Evolutionary conservation across 2,329 filamentous ascomycete genomes (phyloP).

Genomic region (Elsinoe fawcettii): DNA sequence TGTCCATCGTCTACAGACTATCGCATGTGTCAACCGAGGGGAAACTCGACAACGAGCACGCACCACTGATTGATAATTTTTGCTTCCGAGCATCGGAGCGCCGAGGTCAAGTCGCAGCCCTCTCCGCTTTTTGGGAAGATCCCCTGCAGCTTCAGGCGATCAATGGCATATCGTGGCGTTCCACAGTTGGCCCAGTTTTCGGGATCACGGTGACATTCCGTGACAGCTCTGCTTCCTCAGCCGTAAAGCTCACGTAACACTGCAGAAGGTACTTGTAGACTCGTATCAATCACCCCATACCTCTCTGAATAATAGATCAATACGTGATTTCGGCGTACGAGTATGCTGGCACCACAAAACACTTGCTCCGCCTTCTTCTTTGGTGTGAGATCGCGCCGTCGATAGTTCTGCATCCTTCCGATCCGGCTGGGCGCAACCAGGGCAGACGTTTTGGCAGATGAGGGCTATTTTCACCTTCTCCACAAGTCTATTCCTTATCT

Average conservation of each 20-base stretch:
- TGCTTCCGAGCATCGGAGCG: not conserved
- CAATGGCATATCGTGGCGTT: not conserved
- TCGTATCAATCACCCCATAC: not conserved
- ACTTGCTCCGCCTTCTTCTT: not conserved
- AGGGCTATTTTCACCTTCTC: conserved; percentile 9
- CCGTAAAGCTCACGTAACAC: conserved; percentile 9
- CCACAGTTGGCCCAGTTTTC: conserved; percentile 3
- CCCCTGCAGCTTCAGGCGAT: not conserved
- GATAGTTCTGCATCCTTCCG: not conserved
- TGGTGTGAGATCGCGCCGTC: not conserved
- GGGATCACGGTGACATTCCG: not conserved
- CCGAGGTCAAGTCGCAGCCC: not conserved
- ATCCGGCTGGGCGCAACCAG: not conserved
- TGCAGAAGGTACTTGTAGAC: not conserved
- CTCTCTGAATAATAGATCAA: not conserved
- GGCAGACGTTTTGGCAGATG: conserved; percentile 6
- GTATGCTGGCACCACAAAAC: not conserved
- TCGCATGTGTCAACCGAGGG: not conserved
- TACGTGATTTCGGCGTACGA: not conserved
- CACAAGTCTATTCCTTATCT: conserved; percentile 12
- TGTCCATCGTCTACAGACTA: not conserved
- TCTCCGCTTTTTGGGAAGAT: conserved; percentile 2
- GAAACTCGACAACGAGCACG: not conserved
- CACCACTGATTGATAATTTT: conserved; percentile 18
- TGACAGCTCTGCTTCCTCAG: not conserved